A percentile compares a stretch with the other conserved stretches of the same genome.
phyloP scores from a whole-genome alignment of 75 land plant genomes.

The Adiantum capillusveneris region DNA sequence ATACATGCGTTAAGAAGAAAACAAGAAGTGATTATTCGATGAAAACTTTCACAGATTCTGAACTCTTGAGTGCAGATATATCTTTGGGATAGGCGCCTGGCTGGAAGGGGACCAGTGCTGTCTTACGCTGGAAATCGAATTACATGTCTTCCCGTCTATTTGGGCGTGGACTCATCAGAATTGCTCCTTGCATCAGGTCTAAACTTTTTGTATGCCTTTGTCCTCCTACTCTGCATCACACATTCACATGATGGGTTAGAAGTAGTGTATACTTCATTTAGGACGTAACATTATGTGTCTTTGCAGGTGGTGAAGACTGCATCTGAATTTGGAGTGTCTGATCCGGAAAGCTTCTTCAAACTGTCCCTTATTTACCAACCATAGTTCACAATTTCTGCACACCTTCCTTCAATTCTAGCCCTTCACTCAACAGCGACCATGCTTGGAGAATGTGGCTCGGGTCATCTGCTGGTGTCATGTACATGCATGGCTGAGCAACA shows the following conservation, averaged over 20 bases:
- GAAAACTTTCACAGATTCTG: no score
- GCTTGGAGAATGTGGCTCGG: constrained; percentile 28
- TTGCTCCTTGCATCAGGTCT: constrained; percentile 25
- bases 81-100: constrained; percentile 28
- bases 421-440: background rate
- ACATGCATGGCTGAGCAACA: constrained; percentile 21
- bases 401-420: background rate
- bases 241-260: no score
- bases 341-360: constrained; percentile 23
- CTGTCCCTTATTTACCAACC: background rate
- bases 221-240: no score
- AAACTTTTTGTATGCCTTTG: no score
- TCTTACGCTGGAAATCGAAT: constrained; percentile 20
- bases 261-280: no score
- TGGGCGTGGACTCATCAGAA: constrained; percentile 23
- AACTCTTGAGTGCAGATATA: constrained; percentile 12
- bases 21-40: no score
- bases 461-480: constrained; percentile 12
- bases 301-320: constrained; percentile 22
- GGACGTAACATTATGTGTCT: no score
- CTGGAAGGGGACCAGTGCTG: constrained; percentile 17
- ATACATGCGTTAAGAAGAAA: no score
- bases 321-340: constrained; percentile 21
- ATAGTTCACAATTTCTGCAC: background rate
- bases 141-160: constrained; percentile 10